Evolutionary conservation across 2,329 filamentous ascomycete species (phyloP).

Genomic region (Fusarium sp.): DNA sequence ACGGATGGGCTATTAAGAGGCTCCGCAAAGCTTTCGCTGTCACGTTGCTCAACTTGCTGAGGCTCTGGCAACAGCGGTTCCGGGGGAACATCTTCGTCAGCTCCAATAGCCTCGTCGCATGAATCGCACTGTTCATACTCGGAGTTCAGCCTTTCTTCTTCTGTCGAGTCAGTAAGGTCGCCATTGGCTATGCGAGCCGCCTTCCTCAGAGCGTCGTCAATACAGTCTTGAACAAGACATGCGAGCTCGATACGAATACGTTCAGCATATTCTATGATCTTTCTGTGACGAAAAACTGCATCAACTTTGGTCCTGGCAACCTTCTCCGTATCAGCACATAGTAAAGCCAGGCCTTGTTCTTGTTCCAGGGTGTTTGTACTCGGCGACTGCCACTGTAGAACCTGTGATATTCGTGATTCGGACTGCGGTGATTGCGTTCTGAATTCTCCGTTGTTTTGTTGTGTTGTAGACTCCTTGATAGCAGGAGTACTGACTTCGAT

Average conservation of each 20-base stretch:
- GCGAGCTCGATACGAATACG: conserved; percentile 95
- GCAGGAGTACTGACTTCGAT: conserved; percentile 94
- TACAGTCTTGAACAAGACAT: conserved; percentile 92
- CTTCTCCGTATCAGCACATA: conserved; percentile 91
- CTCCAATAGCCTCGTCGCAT: conserved; percentile 52
- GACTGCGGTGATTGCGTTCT: conserved; percentile 96
- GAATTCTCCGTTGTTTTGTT: conserved; percentile 75
- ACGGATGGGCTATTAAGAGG: conserved; percentile 59
- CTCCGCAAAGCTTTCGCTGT: conserved; percentile 35
- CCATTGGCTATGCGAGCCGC: conserved; percentile 89
- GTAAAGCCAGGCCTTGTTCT: conserved; percentile 85
- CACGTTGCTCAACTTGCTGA: conserved; percentile 18
- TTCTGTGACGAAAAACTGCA: conserved; percentile 88
- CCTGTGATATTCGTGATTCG: conserved; percentile 92
- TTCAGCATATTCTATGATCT: conserved; percentile 95
- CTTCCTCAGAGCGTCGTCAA: conserved; percentile 89
- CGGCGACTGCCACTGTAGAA: conserved; percentile 95
- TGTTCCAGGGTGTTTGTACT: conserved; percentile 91
- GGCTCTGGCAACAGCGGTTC: conserved; percentile 30
- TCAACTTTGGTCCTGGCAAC: conserved; percentile 91
- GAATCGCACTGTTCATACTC: conserved; percentile 41
- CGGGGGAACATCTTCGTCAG: conserved; percentile 32
- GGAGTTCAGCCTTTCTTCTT: conserved; percentile 62
- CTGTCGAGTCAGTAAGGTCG: conserved; percentile 81
- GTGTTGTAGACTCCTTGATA: conserved; percentile 82